A percentile compares a stretch with the other conserved stretches of the same genome.
Evolutionary conservation across 1,284 basidiomycete species (phyloP).

Genomic region (Boletus sp.): DNA sequence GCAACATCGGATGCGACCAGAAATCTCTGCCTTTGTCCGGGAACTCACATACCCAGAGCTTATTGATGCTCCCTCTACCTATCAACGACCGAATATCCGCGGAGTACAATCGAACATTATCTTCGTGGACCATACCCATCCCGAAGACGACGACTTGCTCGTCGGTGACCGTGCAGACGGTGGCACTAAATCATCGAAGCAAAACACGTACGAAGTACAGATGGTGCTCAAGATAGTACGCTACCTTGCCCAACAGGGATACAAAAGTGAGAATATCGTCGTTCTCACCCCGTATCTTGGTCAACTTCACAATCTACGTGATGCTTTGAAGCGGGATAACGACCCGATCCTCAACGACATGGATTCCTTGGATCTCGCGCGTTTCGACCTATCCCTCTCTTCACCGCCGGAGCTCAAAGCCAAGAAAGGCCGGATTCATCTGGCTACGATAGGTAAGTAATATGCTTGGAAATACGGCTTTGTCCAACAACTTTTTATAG

Average conservation of each 20-base stretch:
- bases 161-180: constrained; percentile 43
- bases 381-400: background rate
- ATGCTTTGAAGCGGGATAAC: constrained; percentile 42
- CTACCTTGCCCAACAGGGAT: constrained; percentile 63
- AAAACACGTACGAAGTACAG: constrained; percentile 50
- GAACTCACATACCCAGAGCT: constrained; percentile 61
- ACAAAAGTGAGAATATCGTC: constrained; percentile 53
- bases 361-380: constrained; percentile 39
- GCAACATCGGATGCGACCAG: constrained; percentile 67
- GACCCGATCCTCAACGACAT: constrained; percentile 61
- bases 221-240: constrained; percentile 64
- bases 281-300: constrained; percentile 65
- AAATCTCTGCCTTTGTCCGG: constrained; percentile 57
- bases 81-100: constrained; percentile 43
- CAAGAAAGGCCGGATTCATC: constrained; percentile 34
- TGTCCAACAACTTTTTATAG: constrained; percentile 26
- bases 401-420: background rate
- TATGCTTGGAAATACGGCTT: no score
- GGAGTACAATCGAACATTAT: constrained; percentile 54
- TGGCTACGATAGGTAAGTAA: constrained; percentile 55
- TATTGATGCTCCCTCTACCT: constrained; percentile 46
- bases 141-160: constrained; percentile 44
- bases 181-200: constrained; percentile 49
- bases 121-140: constrained; percentile 53
- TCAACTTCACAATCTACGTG: constrained; percentile 48